Conservation (phyloP, 768 basidiomycete genomes). For the Lactarius quietus region DNA sequence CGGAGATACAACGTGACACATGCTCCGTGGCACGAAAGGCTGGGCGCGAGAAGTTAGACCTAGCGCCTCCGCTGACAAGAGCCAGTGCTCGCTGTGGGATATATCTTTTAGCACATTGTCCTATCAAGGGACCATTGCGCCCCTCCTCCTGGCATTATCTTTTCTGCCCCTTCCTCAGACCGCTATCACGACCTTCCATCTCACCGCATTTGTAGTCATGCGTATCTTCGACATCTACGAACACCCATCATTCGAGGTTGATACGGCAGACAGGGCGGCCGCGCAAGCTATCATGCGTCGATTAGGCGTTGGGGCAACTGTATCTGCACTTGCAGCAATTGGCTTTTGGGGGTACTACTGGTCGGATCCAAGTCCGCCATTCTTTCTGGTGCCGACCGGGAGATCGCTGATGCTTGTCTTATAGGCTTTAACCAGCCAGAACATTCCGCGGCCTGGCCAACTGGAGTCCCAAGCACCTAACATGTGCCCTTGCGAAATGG, state of each 20-base stretch:
- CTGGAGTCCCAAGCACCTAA: background rate
- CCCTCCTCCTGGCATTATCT: background rate
- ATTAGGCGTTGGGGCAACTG: slow-evolving; percentile 20
- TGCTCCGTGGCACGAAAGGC: background rate
- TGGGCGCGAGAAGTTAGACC: too few relatives aligned
- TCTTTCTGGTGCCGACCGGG: background rate
- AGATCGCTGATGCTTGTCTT: background rate
- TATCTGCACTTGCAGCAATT: slow-evolving; percentile 20
- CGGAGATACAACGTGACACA: background rate
- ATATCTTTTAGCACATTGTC: background rate
- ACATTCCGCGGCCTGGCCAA: background rate
- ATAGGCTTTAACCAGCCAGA: slow-evolving; percentile 4
- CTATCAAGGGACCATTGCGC: background rate
- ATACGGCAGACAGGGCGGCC: slow-evolving; percentile 11
- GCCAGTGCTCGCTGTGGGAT: background rate
- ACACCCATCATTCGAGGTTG: slow-evolving; percentile 25
- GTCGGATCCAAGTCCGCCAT: slow-evolving; percentile 19
- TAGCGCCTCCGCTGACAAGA: background rate
- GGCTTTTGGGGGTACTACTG: slow-evolving; percentile 23
- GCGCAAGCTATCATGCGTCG: slow-evolving; percentile 16
- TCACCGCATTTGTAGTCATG: slow-evolving; percentile 7
- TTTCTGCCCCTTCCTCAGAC: background rate
- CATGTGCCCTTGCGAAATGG: slow-evolving; percentile 1
- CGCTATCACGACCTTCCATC: background rate
- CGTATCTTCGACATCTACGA: slow-evolving; percentile 27